A percentile compares a stretch with the other conserved stretches of the same genome.
phyloP scores from a whole-genome alignment of 2,329 filamentous ascomycete species.

The Epichloe festucae region DNA sequence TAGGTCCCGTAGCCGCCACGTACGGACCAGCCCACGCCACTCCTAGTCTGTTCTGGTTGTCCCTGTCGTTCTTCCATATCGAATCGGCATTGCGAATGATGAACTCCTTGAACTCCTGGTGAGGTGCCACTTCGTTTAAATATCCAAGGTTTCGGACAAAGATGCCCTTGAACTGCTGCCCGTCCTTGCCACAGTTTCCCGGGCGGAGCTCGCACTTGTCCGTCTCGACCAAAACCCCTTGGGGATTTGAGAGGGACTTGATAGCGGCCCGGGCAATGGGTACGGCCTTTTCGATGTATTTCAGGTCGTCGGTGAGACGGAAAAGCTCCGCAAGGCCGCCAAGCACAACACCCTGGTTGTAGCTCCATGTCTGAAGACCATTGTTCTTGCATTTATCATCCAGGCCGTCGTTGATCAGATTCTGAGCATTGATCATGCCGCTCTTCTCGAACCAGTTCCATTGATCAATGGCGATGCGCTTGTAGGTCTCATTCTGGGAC shows the following conservation, averaged over 20 bases:
- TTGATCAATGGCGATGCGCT: slow-evolving; percentile 33
- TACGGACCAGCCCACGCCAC: slow-evolving; percentile 54
- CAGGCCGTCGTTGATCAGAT: slow-evolving; percentile 42
- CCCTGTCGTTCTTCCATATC: slow-evolving; percentile 49
- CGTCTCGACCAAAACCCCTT: slow-evolving; percentile 32
- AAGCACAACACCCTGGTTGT: slow-evolving; percentile 47
- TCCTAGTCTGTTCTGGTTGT: slow-evolving; percentile 38
- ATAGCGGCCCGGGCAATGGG: slow-evolving; percentile 42
- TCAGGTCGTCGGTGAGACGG: slow-evolving; percentile 27
- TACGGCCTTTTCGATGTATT: slow-evolving; percentile 29
- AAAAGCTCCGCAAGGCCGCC: slow-evolving; percentile 40
- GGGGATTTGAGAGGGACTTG: slow-evolving; percentile 25
- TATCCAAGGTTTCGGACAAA: slow-evolving; percentile 52
- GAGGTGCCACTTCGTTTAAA: slow-evolving; percentile 38
- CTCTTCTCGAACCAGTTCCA: slow-evolving; percentile 40
- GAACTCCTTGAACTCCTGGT: slow-evolving; percentile 36
- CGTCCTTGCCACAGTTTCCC: slow-evolving; percentile 32
- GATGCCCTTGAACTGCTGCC: slow-evolving; percentile 59
- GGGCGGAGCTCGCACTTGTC: slow-evolving; percentile 21
- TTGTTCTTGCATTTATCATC: slow-evolving; percentile 36
- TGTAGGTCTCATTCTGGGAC: slow-evolving; percentile 26
- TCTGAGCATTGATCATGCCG: slow-evolving; percentile 38
- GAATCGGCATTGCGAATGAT: slow-evolving; percentile 49
- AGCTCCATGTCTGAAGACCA: slow-evolving; percentile 35
- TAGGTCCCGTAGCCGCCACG: slow-evolving; percentile 35